Base-by-base conservation (phyloP, 805 yeast genomes). In the Pichia scutulata region DNA sequence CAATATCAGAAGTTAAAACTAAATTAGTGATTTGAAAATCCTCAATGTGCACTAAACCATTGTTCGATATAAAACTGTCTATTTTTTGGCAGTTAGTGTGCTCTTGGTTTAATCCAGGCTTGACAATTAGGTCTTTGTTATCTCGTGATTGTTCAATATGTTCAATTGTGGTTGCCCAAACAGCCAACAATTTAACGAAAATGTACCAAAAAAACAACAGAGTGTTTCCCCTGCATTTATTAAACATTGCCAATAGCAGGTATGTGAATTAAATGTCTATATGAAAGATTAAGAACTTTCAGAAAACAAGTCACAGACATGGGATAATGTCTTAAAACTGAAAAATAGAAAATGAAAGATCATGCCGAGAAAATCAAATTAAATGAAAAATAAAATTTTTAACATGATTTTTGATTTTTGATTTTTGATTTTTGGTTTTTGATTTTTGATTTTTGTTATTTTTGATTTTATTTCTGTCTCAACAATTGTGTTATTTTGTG, bases 1-100 rank as follows among this genome's bases (percentile, higher is more conserved):
- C 96, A 1, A 89, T 76, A 59, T 90, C 95, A 13, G 90, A 80
- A 0, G 87, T 80, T 5, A 89, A 66, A 2, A 90, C 63, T 10
- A 85, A 59, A 55, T 83, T 80, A 0, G 86, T 69, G 45, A 63
- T 68, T 41, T 59, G 56, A 51, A 64, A 62, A 41, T 61, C 63
- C 7, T 60, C 60, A 16, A 68, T 39, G 1, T 57, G 52, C 33
- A 21, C 14, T 10, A 44, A 13, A 14, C 28, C 44, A 25, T 44
- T 40, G 44, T 51, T 21, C 14, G 23, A 21, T 6, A 48, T 36
- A 14, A 48, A 26, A 10, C 26, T 26, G 22, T 39, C 46, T 16
- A 43, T 33, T 6, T 39, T 44, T 13, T 22, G 12, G 16, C 40
- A 30, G 2, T 18, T n/a, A 8, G 36, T 13, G 5, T 44, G 39